Evolutionary conservation across 345 rosid genomes (phyloP).

Genomic region (Acer yangbiense): DNA sequence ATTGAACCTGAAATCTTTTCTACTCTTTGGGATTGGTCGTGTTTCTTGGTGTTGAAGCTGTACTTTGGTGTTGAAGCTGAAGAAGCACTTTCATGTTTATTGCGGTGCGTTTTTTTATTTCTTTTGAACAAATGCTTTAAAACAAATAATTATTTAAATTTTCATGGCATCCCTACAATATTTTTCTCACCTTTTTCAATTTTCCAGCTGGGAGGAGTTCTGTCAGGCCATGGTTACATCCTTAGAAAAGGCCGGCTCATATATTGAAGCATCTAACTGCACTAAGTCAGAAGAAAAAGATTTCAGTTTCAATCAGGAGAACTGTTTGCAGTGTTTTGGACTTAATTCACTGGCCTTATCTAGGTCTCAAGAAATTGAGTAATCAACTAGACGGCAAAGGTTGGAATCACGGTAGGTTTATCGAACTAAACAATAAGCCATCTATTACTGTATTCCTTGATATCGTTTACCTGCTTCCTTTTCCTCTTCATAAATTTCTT

Average conservation of each 20-base stretch:
- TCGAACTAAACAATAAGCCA: slow-evolving; percentile 44
- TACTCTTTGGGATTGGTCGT: slow-evolving; percentile 90
- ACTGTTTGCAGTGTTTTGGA: slow-evolving; percentile 35
- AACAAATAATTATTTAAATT: slow-evolving; percentile 10
- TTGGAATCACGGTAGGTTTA: slow-evolving; percentile 42
- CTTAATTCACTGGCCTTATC: slow-evolving; percentile 33
- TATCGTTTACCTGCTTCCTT: slow-evolving; percentile 12
- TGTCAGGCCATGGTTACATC: slow-evolving; percentile 82
- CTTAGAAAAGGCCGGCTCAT: slow-evolving; percentile 70
- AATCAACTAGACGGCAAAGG: slow-evolving; percentile 39
- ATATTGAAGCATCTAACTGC: slow-evolving; percentile 25
- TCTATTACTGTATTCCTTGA: neutral
- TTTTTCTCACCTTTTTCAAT: slow-evolving; percentile 20
- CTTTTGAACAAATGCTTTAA: slow-evolving; percentile 3
- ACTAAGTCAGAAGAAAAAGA: slow-evolving; percentile 22
- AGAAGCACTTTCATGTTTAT: slow-evolving; percentile 63
- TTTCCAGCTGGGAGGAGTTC: slow-evolving; percentile 86
- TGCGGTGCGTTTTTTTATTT: slow-evolving; percentile 54
- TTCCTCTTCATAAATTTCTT: neutral
- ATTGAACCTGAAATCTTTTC: slow-evolving; percentile 59
- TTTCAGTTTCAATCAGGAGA: slow-evolving; percentile 34
- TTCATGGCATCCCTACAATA: slow-evolving; percentile 4
- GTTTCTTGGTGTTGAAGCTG: slow-evolving; percentile 60
- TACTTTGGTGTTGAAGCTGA: slow-evolving; percentile 55
- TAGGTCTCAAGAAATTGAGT: slow-evolving; percentile 40